Evolutionary conservation across 768 basidiomycete species (phyloP), one percentile per base, ranked within the genome.

Genomic region (Lepiota venenata): DNA sequence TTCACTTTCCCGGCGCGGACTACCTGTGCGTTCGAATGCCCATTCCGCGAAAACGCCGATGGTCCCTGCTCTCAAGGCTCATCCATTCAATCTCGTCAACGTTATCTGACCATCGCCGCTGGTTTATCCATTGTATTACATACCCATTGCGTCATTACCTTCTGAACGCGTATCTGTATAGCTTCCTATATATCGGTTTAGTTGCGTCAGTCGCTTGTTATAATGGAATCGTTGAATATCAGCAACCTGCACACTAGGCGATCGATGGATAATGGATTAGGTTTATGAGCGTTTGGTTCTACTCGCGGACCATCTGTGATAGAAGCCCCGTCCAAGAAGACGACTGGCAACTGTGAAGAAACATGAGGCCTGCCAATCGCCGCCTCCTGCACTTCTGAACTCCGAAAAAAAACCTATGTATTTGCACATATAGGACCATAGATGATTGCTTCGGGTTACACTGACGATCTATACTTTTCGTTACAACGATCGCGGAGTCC

Each of bases 21-120:
- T 55, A 27, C 53, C 46, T 55, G 40, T 55, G 25, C 39, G 46
- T 4, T 55, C 48, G 46, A 55, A 55, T 35, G 32, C 42, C 43
- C 53, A 46, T n/a, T 55, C 48, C 36, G 53, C 46, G 32, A 55
- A 55, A 40, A 47, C 53, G n/a, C 39, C 53, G 41, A 55, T 55
- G 11, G 22, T 18, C n/a, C 15, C 46, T 48, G 46, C 46, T 42
- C 29, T 40, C 12, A 40, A 40, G 43, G 15, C 12, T 35, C 47
- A 37, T 15, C 32, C 40, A 16, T 38, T 46, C 16, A 48, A 32
- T n/a, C 22, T 29, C 14, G 45, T 40, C 12, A 46, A 54, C n/a
- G 37, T 39, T 55, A 47, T 55, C 39, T 55, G 39, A 48, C 11
- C 14, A 11, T 15, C 36, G 2, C n/a, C 18, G 29, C 35, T n/a